Evolutionary conservation across 1,139 yeast genomes (phyloP), one percentile per base, ranked within the genome.

Genomic region (Saccharomyces hybrid): DNA sequence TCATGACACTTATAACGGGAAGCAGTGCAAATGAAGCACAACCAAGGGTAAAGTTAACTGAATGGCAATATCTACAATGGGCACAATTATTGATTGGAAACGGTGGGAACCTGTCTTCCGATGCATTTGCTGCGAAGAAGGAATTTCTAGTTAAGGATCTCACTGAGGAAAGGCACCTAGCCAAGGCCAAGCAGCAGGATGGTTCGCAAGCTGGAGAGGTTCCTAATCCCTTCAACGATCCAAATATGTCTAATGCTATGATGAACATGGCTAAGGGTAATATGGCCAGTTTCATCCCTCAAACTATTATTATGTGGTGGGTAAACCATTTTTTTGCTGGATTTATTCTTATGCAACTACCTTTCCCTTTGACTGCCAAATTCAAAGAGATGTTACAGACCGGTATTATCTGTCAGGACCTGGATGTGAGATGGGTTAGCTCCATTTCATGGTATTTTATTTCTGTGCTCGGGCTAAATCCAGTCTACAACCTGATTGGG

Each of bases 391-490:
- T 93, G 96, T 73, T 95, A 48, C 99, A 93, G 69, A 82, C 82
- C 32, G 96, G 98, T 3, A 86, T 95, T 11, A 80, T 79, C 58
- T 90, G 98, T 0, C 80, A 85, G 1, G 95, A 93, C 64, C 76
- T 93, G 58, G 95, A 90, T 65, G 96, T 85, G 5, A 76, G 96
- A 46, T 93, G 96, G 81, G 99, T 93, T n/a, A 85, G 95, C 44
- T 84, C 96, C 2, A 84, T 95, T 31, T 90, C 97, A n/a, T 93
- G 98, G 99, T 93, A 93, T 69, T 89, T 93, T 69, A 88, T 93
- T 54, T 88, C 90, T 56, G 80, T 90, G 61, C 73, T 91, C 55
- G 99, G 99, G 41, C 78, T 93, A 58, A 81, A 83, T 60, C 88
- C 96, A 0, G 83, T 93, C 1, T 88, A 85, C 69, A 80, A 88